Evolutionary conservation across 1,284 basidiomycete genomes (phyloP).

Genomic region (Fistulina hepatica): DNA sequence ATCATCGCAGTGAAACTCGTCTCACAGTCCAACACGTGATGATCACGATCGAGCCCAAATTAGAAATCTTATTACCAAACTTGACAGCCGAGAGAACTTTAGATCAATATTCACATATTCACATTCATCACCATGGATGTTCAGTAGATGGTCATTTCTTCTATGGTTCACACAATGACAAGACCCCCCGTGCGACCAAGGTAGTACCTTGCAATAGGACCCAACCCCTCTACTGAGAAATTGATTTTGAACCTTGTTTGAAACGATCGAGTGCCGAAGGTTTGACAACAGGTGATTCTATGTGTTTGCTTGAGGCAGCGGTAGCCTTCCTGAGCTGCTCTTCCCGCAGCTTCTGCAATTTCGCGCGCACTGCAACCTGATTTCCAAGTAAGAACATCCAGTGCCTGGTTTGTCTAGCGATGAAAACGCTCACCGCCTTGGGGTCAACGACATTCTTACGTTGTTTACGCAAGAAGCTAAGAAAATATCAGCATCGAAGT

Average conservation of each 20-base stretch:
- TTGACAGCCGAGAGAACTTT: too few species aligned
- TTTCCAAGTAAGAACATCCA: slow-evolving; percentile 5
- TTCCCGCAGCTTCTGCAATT: slow-evolving; percentile 53
- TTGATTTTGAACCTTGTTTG: slow-evolving; percentile 23
- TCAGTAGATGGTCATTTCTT: too few species aligned
- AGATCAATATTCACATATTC: too few species aligned
- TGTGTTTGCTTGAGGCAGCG: slow-evolving; percentile 29
- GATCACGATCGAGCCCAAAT: too few species aligned
- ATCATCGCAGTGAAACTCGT: too few species aligned
- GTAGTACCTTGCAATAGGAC: too few species aligned
- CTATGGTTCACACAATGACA: too few species aligned
- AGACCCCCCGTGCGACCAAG: too few species aligned
- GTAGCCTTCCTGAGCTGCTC: slow-evolving; percentile 37
- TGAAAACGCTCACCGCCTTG: slow-evolving; percentile 49
- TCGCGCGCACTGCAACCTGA: slow-evolving; percentile 58
- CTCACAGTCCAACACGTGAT: too few species aligned
- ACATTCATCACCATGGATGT: too few species aligned
- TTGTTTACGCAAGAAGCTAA: slow-evolving; percentile 72
- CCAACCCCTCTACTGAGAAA: too few species aligned
- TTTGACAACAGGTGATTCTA: slow-evolving; percentile 25
- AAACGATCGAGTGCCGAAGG: slow-evolving; percentile 64
- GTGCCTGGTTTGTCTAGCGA: slow-evolving; percentile 6
- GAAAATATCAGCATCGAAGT: not conserved
- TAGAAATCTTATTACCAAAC: too few species aligned
- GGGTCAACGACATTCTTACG: slow-evolving; percentile 91